These are phyloP conservation scores for Eucalyptus polybractea DNA, from an alignment of 345 rosid species.

Conservation along the genomic window DNA sequence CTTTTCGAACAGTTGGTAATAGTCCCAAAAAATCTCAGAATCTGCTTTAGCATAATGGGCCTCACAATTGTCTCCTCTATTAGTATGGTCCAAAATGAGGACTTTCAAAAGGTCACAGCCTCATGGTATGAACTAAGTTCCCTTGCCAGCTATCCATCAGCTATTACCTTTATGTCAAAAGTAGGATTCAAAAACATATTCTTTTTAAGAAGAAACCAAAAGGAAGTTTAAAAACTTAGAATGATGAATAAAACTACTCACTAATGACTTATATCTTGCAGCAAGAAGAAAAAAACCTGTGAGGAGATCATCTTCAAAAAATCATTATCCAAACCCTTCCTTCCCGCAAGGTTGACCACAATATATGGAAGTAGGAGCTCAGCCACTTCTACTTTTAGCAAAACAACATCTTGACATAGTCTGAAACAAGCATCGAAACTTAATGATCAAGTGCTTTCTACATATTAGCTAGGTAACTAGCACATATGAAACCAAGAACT, in stretches of 20 bases:
- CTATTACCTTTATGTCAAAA: background rate
- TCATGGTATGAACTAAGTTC: background rate
- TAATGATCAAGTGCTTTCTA: background rate
- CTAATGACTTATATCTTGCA: background rate
- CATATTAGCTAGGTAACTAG: background rate
- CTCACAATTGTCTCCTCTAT: background rate
- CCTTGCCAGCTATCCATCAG: background rate
- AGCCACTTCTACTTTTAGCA: constrained; percentile 77
- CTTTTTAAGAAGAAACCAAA: background rate
- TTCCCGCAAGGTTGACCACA: constrained; percentile 63
- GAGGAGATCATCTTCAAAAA: constrained; percentile 47
- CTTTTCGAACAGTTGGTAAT: background rate
- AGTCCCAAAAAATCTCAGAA: background rate
- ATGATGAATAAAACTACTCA: background rate
- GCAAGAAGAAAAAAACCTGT: constrained; percentile 34
- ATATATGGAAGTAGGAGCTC: constrained; percentile 78
- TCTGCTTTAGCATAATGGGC: background rate
- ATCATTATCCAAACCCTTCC: constrained; percentile 31
- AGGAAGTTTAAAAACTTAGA: background rate
- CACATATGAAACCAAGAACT: background rate
- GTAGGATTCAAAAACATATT: background rate
- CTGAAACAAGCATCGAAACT: constrained; percentile 22
- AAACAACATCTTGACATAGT: constrained; percentile 76
- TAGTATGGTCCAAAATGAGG: background rate
- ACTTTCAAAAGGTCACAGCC: background rate